These are phyloP conservation scores for Gossypioides kirkii DNA, from an alignment of 345 rosid species.

Conservation along the genomic window DNA sequence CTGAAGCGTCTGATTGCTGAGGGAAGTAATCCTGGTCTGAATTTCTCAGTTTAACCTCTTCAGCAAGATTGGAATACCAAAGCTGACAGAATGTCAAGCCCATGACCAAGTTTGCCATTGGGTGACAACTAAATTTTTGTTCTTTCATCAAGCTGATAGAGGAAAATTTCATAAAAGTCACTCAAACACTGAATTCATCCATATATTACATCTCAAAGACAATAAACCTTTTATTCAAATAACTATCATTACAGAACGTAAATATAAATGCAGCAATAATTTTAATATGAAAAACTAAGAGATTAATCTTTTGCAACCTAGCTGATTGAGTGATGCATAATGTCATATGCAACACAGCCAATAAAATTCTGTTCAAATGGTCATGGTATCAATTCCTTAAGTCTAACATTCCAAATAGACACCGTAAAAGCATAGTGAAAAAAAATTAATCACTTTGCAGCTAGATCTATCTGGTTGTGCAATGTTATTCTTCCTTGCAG, in stretches of 20 bases:
- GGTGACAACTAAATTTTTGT: constrained; percentile 38
- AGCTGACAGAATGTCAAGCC: constrained; percentile 61
- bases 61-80: constrained; percentile 47
- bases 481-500: background rate
- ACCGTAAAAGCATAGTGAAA: background rate
- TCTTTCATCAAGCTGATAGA: constrained; percentile 56
- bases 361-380: background rate
- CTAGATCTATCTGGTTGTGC: background rate
- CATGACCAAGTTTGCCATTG: constrained; percentile 41
- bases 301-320: background rate
- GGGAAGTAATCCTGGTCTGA: constrained; percentile 17
- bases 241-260: background rate
- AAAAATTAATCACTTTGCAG: background rate
- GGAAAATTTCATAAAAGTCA: constrained; percentile 6
- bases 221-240: background rate
- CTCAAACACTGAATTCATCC: background rate
- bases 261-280: background rate
- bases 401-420: background rate
- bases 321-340: background rate
- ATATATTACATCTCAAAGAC: background rate
- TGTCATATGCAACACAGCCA: background rate
- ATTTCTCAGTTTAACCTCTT: constrained; percentile 37
- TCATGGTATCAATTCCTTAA: background rate
- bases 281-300: background rate
- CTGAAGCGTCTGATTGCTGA: constrained; percentile 28